Evolutionary conservation across 1,284 basidiomycete species (phyloP).

Genomic region (Pseudozyma sp.): DNA sequence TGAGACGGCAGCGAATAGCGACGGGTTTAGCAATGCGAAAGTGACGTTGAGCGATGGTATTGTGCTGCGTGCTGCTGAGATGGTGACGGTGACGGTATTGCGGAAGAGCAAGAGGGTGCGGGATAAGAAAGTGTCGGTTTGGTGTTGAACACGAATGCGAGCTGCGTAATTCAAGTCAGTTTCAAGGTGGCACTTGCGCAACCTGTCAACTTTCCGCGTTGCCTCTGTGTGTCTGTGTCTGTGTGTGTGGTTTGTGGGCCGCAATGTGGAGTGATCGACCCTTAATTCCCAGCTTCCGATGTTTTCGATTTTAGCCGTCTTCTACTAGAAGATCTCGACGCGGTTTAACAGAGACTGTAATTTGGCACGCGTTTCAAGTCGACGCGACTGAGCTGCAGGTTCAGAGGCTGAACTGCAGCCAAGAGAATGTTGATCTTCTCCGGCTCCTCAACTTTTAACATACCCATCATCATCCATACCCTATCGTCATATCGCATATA

Average conservation of each 20-base stretch:
- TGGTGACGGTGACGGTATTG: not conserved
- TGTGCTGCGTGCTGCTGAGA: too few species aligned
- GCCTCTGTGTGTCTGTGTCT: not conserved
- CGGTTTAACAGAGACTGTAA: slow-evolving; percentile 10
- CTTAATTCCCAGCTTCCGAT: slow-evolving; percentile 21
- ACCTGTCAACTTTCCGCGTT: not conserved
- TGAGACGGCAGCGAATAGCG: too few species aligned
- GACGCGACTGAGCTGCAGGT: too few species aligned
- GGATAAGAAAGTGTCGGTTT: slow-evolving; percentile 1
- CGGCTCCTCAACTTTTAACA: not conserved
- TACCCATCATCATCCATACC: not conserved
- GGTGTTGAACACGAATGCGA: not conserved
- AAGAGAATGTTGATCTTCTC: slow-evolving; percentile 21
- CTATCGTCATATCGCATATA: not conserved
- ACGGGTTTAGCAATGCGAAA: too few species aligned
- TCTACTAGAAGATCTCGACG: not conserved
- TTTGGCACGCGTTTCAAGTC: slow-evolving; percentile 19
- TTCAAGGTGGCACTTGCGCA: slow-evolving; percentile 43
- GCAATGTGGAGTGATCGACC: slow-evolving; percentile 49
- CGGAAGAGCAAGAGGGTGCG: not conserved
- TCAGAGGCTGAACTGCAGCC: not conserved
- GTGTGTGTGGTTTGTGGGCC: not conserved
- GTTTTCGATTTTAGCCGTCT: not conserved
- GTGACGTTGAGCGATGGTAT: too few species aligned
- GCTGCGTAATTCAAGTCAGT: slow-evolving; percentile 16